Conservation (phyloP, 192 early-diverging fungal species). For the Backusella westeae region DNA sequence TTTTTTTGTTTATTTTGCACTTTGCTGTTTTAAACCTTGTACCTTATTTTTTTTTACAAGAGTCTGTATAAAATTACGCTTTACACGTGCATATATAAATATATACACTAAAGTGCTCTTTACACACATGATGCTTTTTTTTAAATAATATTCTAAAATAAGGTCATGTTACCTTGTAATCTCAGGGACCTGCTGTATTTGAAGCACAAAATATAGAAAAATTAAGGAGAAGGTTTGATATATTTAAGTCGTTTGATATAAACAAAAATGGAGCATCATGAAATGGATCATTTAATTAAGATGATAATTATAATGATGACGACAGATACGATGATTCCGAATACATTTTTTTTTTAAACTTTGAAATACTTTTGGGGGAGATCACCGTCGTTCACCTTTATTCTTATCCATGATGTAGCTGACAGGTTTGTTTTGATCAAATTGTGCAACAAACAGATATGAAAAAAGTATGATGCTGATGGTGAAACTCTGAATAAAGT, state of each 20-base stretch:
- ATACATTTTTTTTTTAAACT: background rate
- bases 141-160: background rate
- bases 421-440: constrained; percentile 6
- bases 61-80: background rate
- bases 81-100: background rate
- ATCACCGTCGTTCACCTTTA: background rate
- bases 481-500: background rate
- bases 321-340: background rate
- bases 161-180: background rate
- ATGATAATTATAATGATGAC: background rate
- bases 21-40: background rate
- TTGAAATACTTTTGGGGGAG: background rate
- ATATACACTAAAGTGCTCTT: background rate
- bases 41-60: no score
- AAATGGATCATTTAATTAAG: background rate
- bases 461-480: background rate
- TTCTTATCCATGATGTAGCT: background rate
- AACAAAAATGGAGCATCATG: background rate
- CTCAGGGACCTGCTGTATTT: background rate
- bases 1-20: background rate
- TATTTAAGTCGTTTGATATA: no score
- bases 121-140: background rate
- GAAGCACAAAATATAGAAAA: background rate
- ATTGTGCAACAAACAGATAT: background rate
- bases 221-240: no score